Evolutionary conservation across 768 basidiomycete genomes (phyloP), one percentile per base, ranked within the genome.

Genomic region (Lactarius hengduanensis): DNA sequence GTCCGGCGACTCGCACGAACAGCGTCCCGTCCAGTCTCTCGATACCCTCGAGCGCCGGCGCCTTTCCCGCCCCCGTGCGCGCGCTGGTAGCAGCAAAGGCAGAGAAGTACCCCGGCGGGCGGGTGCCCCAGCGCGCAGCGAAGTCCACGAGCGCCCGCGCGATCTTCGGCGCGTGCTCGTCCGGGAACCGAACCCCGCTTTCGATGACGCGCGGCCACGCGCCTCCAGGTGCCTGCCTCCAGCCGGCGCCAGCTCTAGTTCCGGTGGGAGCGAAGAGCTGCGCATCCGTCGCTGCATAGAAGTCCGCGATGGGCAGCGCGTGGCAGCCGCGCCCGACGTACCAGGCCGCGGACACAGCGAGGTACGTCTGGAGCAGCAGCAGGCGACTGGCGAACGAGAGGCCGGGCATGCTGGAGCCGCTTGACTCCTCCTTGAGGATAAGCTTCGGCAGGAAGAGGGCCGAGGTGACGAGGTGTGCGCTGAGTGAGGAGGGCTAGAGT

Each of bases 391-490:
- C 50, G 0, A 79, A 79, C 5, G 78, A 73, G 67, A 74, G 73
- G 7, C 54, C 54, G 2, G 55, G 40, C 11, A n/a, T 62, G 16
- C 30, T 22, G 5, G 40, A 18, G 16, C 40, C 47, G n/a, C 20
- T 10, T 13, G 38, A 43, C 26, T 59, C 59, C 70, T 70, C 36
- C 65, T 70, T 61, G 72, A 73, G 77, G 30, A 81, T 69, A 57
- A 86, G 64, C 4, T 85, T 82, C 0, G 85, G 79, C 26, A 88
- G 72, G 78, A 89, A 88, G 22, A 88, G 72, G 2, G 83, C 80
- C 7, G 87, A 88, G 0, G 89, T 91, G 54, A 90, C 81, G 3
- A 86, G 75, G 69, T 85, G 89, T 77, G 88, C 84, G n/a, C 87
- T 90, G 47, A 0, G 4, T n/a, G 26, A 10, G 4, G 5, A 9